Evolutionary conservation across 208 protist genomes (phyloP), one percentile per base, ranked within the genome.

Genomic region (Naegleria lovaniensis): DNA sequence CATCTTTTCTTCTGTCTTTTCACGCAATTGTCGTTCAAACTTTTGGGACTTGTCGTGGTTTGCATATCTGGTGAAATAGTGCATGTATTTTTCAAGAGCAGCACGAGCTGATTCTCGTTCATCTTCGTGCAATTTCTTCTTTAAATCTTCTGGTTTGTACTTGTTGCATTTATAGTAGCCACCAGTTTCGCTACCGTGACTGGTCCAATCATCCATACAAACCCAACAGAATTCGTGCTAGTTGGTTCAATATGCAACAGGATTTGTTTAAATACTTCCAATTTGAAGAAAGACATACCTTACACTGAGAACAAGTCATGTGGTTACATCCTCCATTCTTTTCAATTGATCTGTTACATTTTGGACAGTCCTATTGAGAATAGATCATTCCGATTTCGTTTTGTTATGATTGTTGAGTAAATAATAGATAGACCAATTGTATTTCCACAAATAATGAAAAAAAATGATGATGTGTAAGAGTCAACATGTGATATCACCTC

Each of bases 301-400:
- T 79, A 51, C 87, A 90, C 33, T 67, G 33, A 11, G 55, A 79
- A 48, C 87, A 90, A 36, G 87, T 90, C 87, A 90, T 90, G 39
- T 90, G 87, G 39, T 79, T 97, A 92, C 97, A 98, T 51, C 97
- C 97, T 9, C 93, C 95, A 85, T 96, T 97, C 92, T 98, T 98
- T 92, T 98, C 94, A 43, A 98, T 98, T 19, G 90, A 84, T 7
- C 90, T 91, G 15, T 93, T 90, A 91, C 95, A 90, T 90, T 90
- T 90, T 39, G 87, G 87, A 76, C 86, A 89, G 9, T 83, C 33
- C 55, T 67, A 67, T 67, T 22, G 11, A 13, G 22, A 67, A 67
- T 29, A 67, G 55, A 29, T 67, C 55, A 15, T 48, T 48, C 43
- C 43, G 43, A 48, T 48, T 48, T 9, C 7, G 43, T 48, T 9